Conservation (phyloP, 2,329 filamentous ascomycete genomes). For the Harringtonia aguacate region DNA sequence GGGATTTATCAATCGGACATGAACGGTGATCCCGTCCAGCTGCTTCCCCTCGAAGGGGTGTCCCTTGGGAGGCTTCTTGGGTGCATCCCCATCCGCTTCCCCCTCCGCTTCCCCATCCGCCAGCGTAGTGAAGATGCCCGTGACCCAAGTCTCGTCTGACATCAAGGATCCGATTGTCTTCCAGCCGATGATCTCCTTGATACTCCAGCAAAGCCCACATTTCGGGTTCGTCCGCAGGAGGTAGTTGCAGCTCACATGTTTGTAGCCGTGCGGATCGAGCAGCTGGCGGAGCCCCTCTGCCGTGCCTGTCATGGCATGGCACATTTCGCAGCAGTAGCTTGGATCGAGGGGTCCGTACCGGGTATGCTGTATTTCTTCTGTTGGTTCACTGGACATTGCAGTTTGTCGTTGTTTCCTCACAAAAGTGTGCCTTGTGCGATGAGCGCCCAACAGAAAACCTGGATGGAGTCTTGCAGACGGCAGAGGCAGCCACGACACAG, state of each 20-base stretch:
- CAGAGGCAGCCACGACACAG: too few species aligned
- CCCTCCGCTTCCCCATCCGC: too few species aligned
- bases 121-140: neutral
- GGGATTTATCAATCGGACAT: neutral
- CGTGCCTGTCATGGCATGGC: neutral
- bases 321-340: neutral
- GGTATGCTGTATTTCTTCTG: too few species aligned
- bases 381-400: too few species aligned
- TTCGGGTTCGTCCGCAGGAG: neutral
- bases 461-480: too few species aligned
- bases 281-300: neutral
- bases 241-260: neutral
- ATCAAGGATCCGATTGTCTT: neutral
- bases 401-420: too few species aligned
- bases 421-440: too few species aligned
- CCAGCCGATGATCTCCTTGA: neutral
- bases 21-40: neutral
- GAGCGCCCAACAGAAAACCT: too few species aligned
- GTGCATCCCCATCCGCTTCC: too few species aligned
- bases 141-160: neutral
- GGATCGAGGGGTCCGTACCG: too few species aligned
- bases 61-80: neutral
- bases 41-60: neutral
- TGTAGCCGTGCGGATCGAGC: neutral
- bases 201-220: neutral